A percentile compares a stretch with the other conserved stretches of the same genome.
These are phyloP conservation scores for Chlamydomonas sphaeroides DNA, from an alignment of 139 green algal species.

Conservation along the genomic window DNA sequence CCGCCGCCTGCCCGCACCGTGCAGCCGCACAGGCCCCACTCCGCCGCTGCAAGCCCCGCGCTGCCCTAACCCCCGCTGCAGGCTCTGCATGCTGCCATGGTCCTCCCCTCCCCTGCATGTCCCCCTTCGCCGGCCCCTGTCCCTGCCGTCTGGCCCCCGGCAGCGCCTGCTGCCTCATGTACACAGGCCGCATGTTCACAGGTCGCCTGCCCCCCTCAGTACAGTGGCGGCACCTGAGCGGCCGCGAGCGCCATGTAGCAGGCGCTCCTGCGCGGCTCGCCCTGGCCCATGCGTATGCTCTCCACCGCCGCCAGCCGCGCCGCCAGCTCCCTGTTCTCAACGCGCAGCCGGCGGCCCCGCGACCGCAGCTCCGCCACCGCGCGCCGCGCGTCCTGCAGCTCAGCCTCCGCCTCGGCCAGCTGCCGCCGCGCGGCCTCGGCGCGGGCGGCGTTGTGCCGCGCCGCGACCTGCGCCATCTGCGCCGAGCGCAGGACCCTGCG, in stretches of 20 bases:
- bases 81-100: no score
- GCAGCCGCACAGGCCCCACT: no score
- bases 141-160: no score
- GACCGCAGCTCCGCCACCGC: neutral
- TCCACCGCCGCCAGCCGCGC: constrained; percentile 12
- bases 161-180: no score
- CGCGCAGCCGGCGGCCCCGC: constrained; percentile 2
- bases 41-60: no score
- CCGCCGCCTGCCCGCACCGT: no score
- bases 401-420: constrained; percentile 8
- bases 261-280: neutral
- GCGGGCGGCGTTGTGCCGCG: constrained; percentile 14
- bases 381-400: constrained; percentile 2
- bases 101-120: no score
- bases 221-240: no score
- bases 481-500: constrained; percentile 19
- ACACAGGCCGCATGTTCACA: no score
- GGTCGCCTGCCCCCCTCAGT: no score
- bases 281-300: neutral
- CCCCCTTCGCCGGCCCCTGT: no score
- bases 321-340: constrained; percentile 30
- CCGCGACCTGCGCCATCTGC: constrained; percentile 9
- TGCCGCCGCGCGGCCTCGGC: constrained; percentile 9
- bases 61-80: no score
- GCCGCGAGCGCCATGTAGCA: constrained; percentile 22